phyloP scores from a whole-genome alignment of 2,329 filamentous ascomycete species.

The Ilyonectria destructans region DNA sequence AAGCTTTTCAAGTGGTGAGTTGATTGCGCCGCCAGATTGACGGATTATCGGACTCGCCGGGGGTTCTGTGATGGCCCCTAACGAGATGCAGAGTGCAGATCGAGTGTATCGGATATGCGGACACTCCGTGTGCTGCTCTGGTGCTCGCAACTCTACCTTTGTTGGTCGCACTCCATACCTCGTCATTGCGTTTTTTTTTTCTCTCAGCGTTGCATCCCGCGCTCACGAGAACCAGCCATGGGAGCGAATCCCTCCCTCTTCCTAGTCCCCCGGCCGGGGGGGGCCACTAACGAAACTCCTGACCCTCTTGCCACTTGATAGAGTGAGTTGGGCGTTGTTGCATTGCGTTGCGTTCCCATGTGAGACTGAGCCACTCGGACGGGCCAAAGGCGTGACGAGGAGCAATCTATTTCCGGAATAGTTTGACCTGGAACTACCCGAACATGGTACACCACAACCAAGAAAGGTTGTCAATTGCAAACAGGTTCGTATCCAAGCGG shows the following conservation, averaged over 20 bases:
- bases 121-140: background rate
- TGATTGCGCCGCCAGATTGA: conserved; percentile 22
- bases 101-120: conserved; percentile 19
- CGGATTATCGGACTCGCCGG: background rate
- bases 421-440: background rate
- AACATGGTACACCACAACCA: no score
- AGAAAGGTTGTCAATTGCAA: no score
- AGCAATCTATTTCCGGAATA: conserved; percentile 10
- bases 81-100: conserved; percentile 9
- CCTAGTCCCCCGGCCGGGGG: background rate
- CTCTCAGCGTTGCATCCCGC: conserved; percentile 14
- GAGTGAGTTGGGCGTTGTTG: conserved; percentile 2
- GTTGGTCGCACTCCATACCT: conserved; percentile 3
- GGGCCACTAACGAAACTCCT: conserved; percentile 3
- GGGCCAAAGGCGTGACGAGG: conserved; percentile 3
- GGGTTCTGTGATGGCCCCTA: conserved; percentile 1
- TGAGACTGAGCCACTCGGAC: background rate
- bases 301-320: conserved; percentile 11
- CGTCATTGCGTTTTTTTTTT: conserved; percentile 1
- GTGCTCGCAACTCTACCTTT: background rate
- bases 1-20: conserved; percentile 14
- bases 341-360: background rate
- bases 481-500: no score
- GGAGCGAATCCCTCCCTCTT: background rate
- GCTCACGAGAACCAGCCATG: background rate